Evolutionary conservation across 768 basidiomycete species (phyloP), one percentile per base, ranked within the genome.

Genomic region (Stropharia rugosoannulata): DNA sequence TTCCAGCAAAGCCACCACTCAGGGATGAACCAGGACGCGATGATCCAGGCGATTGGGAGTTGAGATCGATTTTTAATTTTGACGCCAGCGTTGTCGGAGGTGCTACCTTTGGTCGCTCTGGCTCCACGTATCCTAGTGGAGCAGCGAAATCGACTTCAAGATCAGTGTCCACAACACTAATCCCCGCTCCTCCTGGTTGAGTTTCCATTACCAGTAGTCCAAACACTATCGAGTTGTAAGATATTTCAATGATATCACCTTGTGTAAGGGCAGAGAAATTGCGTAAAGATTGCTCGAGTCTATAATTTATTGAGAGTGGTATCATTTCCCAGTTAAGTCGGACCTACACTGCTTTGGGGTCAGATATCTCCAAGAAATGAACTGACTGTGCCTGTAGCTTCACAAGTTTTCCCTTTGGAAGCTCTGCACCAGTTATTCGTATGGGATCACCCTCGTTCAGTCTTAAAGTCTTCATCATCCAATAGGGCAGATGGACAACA

Each of bases 391-490:
- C 91, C 73, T 99, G 97, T 44, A 99, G 77, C 72, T 99, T 99
- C 67, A 99, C 91, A 50, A 95, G 79, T 73, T 95, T 94, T 59
- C 96, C 97, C 71, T 98, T 98, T 0, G 85, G 85, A 13, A 98
- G 80, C 57, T 89, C 86, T 1, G 89, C 80, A 7, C 96, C 95
- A 5, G 89, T 95, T 50, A 98, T 87, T 42, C 95, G 87, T 57
- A 99, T 91, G 10, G 93, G 86, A 74, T 98, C 97, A 11, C 97
- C 97, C 72, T 99, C 97, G 53, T 87, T 87, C 25, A 99, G 74
- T 25, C 93, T 84, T 16, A 99, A 76, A 4, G 93, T 95, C 75
- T 90, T 95, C 96, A 99, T 99, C 92, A 99, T 96, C 97, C 97
- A 99, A 63, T 94, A 90, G 0, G 97, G 97, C 13, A 99, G 78